Conservation (phyloP, 345 rosid species). For the Eucalyptus cloeziana region DNA sequence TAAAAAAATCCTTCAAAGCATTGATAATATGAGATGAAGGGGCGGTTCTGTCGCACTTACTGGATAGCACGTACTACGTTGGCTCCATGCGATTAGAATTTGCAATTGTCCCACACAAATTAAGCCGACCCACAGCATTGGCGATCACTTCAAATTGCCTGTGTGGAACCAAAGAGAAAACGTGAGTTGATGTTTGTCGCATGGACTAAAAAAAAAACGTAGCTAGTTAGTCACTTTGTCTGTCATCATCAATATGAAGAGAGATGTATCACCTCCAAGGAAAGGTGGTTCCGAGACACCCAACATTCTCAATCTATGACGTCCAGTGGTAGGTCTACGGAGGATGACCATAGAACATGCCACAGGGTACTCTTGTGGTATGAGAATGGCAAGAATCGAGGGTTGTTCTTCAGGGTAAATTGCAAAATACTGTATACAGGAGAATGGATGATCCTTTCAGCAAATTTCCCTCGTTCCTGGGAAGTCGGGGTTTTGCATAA, state of each 20-base stretch:
- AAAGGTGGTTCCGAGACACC: neutral
- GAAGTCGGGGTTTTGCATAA: neutral
- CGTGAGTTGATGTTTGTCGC: neutral
- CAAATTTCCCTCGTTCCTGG: neutral
- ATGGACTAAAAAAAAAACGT: neutral
- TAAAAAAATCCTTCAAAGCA: neutral
- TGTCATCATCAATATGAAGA: neutral
- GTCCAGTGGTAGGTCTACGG: neutral
- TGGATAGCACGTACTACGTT: neutral
- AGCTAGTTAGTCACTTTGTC: neutral
- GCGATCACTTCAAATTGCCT: neutral
- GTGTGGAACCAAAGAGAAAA: neutral
- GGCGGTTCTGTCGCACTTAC: neutral
- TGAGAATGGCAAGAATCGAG: neutral
- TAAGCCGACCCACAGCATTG: neutral
- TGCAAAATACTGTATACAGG: neutral
- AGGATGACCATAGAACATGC: neutral
- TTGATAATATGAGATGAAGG: neutral
- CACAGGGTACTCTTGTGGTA: neutral
- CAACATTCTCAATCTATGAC: neutral
- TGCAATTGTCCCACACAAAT: neutral
- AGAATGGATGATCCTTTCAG: neutral
- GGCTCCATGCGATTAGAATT: neutral
- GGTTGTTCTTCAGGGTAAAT: neutral
- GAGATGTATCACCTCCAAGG: neutral